A percentile compares a stretch with the other conserved stretches of the same genome.
Evolutionary conservation across 2,329 filamentous ascomycete genomes (phyloP).

Genomic region (Aureobasidium uvarum): DNA sequence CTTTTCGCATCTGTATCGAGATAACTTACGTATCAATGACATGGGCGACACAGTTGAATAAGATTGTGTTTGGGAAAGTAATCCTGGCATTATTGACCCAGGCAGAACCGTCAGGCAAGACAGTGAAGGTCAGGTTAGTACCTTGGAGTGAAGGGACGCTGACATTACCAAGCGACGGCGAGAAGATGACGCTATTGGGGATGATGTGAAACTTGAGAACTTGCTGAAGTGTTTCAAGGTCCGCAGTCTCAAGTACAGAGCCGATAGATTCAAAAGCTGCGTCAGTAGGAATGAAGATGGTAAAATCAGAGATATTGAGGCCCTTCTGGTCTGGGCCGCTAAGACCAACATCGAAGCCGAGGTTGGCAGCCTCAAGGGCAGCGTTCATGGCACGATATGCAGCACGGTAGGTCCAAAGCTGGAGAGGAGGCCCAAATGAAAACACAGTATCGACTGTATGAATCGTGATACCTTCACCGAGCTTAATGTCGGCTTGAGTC

Average conservation of each 20-base stretch:
- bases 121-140: conserved; percentile 46
- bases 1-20: too few species aligned
- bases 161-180: conserved; percentile 36
- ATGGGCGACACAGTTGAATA: conserved; percentile 58
- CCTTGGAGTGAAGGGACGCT: conserved; percentile 34
- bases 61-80: conserved; percentile 50
- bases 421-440: conserved; percentile 20
- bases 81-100: conserved; percentile 57
- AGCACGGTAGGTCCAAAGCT: conserved; percentile 21
- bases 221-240: conserved; percentile 33
- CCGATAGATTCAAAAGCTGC: conserved; percentile 39
- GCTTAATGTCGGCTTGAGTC: conserved; percentile 35
- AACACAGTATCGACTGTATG: conserved; percentile 31
- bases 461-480: conserved; percentile 28
- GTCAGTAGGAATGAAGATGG: conserved; percentile 34
- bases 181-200: conserved; percentile 36
- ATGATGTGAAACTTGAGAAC: conserved; percentile 42
- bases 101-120: conserved; percentile 44
- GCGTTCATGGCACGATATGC: conserved; percentile 26
- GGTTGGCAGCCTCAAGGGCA: conserved; percentile 25
- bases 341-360: conserved; percentile 16
- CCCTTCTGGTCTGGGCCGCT: conserved; percentile 15
- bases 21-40: conserved; percentile 44
- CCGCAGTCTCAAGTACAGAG: conserved; percentile 37
- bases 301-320: conserved; percentile 27